A percentile compares a stretch with the other conserved stretches of the same genome.
These are phyloP conservation scores for Bryoerythrophyllum caledonicum DNA, from an alignment of 225 moss, liverwort and hornwort genomes.

Conservation along the genomic window DNA sequence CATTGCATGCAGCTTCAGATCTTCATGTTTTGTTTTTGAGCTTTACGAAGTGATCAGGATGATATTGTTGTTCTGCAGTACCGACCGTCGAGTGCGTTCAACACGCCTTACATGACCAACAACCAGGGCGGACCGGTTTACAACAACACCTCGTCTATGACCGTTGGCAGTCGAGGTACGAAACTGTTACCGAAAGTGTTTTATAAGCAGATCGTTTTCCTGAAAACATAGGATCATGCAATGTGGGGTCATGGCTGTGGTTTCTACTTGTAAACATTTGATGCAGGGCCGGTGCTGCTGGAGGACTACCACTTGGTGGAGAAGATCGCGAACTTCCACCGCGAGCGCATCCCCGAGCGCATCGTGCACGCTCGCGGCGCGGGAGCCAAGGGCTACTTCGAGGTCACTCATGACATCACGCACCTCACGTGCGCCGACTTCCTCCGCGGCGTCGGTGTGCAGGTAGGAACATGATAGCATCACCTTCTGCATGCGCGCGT, in stretches of 20 bases:
- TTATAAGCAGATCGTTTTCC: not conserved
- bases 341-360: constrained; percentile 83
- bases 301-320: constrained; percentile 83
- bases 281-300: constrained; percentile 42
- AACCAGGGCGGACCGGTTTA: constrained; percentile 93
- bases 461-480: constrained; percentile 24
- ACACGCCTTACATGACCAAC: constrained; percentile 87
- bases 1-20: not conserved
- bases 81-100: constrained; percentile 89
- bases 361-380: constrained; percentile 86
- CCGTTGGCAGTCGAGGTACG: constrained; percentile 80
- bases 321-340: constrained; percentile 76
- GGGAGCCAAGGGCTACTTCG: constrained; percentile 85
- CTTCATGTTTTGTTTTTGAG: not conserved
- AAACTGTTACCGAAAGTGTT: not conserved
- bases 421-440: constrained; percentile 93
- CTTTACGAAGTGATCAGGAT: constrained; percentile 21
- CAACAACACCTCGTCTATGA: constrained; percentile 84
- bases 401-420: constrained; percentile 90
- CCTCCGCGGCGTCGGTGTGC: constrained; percentile 74
- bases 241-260: not conserved
- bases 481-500: not conserved
- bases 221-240: not conserved
- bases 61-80: constrained; percentile 65
- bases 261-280: not conserved